Conservation (phyloP, 176 grass and related monocot species). For the Phoenix roebelenii region DNA sequence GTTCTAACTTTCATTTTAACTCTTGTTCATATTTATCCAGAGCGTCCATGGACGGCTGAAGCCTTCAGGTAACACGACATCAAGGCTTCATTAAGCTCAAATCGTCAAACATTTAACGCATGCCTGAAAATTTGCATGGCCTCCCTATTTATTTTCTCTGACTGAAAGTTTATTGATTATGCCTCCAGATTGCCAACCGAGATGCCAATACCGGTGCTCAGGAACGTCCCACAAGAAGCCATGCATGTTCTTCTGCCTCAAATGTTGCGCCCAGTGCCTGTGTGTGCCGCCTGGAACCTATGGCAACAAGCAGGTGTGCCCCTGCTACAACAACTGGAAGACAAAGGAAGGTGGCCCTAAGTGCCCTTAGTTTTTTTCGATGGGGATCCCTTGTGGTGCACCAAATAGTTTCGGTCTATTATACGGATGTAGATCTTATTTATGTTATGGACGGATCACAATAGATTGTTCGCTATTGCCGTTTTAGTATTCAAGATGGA, state of each 20-base stretch:
- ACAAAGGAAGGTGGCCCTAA: constrained; percentile 13
- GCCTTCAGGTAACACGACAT: neutral
- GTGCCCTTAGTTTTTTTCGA: neutral
- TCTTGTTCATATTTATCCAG: neutral
- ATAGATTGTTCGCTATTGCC: neutral
- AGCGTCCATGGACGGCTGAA: neutral
- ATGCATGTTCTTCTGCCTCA: constrained; percentile 11
- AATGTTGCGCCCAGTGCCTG: constrained; percentile 20
- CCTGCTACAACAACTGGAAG: constrained; percentile 26
- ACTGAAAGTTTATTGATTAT: neutral
- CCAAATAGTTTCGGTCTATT: no score
- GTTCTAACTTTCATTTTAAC: neutral
- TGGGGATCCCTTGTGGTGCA: no score
- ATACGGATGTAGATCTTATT: neutral
- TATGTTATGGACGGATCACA: neutral
- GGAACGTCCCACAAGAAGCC: constrained; percentile 22
- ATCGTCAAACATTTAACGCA: no score
- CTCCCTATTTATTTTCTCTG: neutral
- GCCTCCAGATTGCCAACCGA: constrained; percentile 6
- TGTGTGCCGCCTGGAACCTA: constrained; percentile 17
- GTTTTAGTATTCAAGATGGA: neutral
- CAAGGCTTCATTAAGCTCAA: neutral
- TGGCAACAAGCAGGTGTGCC: constrained; percentile 10
- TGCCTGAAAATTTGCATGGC: no score
- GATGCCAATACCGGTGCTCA: constrained; percentile 4